These are phyloP conservation scores for Trametes sanguinea DNA, from an alignment of 768 basidiomycete genomes.

Conservation along the genomic window DNA sequence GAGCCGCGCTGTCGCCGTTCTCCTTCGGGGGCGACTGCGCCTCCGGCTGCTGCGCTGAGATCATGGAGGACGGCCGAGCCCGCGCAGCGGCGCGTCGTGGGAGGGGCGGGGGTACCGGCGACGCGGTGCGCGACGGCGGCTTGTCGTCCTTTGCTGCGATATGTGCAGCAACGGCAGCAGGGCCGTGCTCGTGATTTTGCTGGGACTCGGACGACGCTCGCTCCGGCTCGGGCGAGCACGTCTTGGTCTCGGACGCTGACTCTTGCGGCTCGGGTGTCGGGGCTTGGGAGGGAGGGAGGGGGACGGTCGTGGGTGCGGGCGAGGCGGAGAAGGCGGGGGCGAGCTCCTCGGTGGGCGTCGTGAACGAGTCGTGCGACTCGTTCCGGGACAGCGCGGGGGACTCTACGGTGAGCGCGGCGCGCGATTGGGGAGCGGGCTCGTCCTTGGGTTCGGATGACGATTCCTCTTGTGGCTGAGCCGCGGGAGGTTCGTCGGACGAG, in stretches of 20 bases:
- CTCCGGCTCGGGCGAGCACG: not conserved
- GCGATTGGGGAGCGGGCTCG: not conserved
- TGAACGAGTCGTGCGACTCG: slow-evolving; percentile 27
- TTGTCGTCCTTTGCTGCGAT: slow-evolving; percentile 1
- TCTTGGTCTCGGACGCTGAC: slow-evolving; percentile 12
- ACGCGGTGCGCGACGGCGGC: slow-evolving; percentile 19
- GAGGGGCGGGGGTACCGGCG: slow-evolving; percentile 56
- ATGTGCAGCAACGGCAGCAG: not conserved
- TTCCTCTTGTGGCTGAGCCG: not conserved
- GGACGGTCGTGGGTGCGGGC: slow-evolving; percentile 20
- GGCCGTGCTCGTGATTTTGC: not conserved
- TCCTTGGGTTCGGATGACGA: not conserved
- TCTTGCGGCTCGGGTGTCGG: slow-evolving; percentile 20
- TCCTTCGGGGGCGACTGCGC: not conserved
- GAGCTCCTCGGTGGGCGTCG: slow-evolving; percentile 30
- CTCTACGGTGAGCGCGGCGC: not conserved
- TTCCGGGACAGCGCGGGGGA: slow-evolving; percentile 14
- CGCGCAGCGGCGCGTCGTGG: slow-evolving; percentile 68
- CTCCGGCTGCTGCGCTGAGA: slow-evolving; percentile 18
- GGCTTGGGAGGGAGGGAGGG: slow-evolving; percentile 23
- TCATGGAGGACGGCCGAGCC: slow-evolving; percentile 35
- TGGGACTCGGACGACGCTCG: not conserved
- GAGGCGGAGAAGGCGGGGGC: slow-evolving; percentile 13
- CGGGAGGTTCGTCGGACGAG: not conserved
- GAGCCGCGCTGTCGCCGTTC: not conserved